These are phyloP conservation scores for Angomonas deanei DNA, from an alignment of 208 protist species.

Conservation along the genomic window DNA sequence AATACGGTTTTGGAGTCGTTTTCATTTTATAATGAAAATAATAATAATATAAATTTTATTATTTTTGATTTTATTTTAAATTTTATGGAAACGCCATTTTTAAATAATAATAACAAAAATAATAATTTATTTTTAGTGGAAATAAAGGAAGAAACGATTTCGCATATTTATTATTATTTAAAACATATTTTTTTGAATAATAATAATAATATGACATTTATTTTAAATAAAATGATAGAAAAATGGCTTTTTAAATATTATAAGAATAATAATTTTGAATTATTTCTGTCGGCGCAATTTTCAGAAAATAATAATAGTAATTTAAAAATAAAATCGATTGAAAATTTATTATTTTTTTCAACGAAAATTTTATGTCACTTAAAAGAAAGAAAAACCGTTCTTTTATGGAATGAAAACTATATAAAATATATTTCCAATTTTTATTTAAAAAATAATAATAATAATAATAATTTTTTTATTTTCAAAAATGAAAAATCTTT, in stretches of 20 bases:
- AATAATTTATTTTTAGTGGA: neutral
- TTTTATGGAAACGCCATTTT: neutral
- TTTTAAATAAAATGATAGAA: neutral
- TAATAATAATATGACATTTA: neutral
- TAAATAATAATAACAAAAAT: no score
- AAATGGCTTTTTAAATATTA: neutral
- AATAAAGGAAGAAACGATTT: neutral
- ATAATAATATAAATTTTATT: conserved; percentile 1
- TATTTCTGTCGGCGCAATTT: no score
- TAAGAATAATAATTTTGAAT: neutral
- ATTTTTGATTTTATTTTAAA: neutral
- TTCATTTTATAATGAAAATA: no score
- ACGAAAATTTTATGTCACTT: neutral
- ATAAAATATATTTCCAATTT: neutral
- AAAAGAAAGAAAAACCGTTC: neutral
- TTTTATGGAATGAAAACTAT: neutral
- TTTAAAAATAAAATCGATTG: neutral
- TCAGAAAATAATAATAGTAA: conserved; percentile 6
- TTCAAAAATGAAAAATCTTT: neutral
- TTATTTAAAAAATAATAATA: conserved; percentile 7
- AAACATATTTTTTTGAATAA: neutral
- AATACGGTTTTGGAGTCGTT: no score
- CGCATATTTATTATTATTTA: neutral
- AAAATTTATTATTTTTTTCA: neutral
- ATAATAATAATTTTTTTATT: neutral